Evolutionary conservation across 73 alveolate species (phyloP).

Genomic region (Tetrahymena borealis): DNA sequence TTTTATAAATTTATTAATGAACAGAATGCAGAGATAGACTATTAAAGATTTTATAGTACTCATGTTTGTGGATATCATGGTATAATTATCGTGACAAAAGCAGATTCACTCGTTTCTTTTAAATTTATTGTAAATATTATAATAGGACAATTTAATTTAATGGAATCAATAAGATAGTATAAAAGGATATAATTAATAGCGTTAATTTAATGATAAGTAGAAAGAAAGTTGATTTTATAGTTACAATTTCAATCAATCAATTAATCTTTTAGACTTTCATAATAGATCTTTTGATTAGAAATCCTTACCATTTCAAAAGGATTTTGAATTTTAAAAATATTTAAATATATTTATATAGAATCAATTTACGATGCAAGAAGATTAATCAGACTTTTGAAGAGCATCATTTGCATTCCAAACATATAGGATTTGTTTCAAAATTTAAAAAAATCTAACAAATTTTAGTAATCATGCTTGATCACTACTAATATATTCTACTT

Average conservation of each 20-base stretch:
- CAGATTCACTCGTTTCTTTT: neutral
- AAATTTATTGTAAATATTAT: neutral
- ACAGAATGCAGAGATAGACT: neutral
- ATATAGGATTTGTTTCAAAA: neutral
- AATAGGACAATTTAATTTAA: neutral
- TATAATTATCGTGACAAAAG: neutral
- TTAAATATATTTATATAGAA: neutral
- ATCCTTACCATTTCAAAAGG: neutral
- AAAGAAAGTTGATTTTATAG: too few relatives aligned
- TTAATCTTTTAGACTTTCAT: too few relatives aligned
- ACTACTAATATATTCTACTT: neutral
- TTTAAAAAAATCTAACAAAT: neutral
- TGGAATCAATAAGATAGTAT: too few relatives aligned
- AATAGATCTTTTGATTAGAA: too few relatives aligned
- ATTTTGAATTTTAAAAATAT: neutral
- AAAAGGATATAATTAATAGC: too few relatives aligned
- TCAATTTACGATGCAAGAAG: neutral
- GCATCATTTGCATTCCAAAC: neutral
- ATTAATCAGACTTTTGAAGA: neutral
- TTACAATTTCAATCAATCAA: too few relatives aligned
- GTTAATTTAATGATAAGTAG: too few relatives aligned
- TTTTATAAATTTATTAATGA: neutral
- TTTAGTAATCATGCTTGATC: neutral
- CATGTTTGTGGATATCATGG: neutral
- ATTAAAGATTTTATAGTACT: neutral